Evolutionary conservation across 495 filamentous ascomycete species (phyloP).

Genomic region (Penicillium bialowiezense): DNA sequence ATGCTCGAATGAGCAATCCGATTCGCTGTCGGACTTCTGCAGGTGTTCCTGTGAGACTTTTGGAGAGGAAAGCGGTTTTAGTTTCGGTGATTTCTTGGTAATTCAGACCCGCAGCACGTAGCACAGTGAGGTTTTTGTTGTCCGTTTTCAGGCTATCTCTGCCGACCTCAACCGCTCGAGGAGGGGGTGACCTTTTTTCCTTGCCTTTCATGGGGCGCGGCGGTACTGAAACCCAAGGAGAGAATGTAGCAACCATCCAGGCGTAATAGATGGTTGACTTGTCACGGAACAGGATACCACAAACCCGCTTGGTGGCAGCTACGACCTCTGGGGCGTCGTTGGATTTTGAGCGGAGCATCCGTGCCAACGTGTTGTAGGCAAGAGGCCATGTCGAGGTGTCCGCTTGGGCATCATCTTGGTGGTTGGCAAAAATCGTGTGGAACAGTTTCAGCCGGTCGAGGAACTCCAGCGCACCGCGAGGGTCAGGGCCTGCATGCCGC

Average conservation of each 20-base stretch:
- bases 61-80: slow-evolving; percentile 44
- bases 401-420: slow-evolving; percentile 49
- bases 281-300: slow-evolving; percentile 54
- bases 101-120: slow-evolving; percentile 62
- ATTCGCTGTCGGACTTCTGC: slow-evolving; percentile 50
- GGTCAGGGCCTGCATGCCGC: slow-evolving; percentile 57
- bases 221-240: slow-evolving; percentile 68
- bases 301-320: slow-evolving; percentile 22
- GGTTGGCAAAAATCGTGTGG: slow-evolving; percentile 65
- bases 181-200: slow-evolving; percentile 47
- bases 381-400: slow-evolving; percentile 39
- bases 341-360: slow-evolving; percentile 19
- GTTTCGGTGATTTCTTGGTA: slow-evolving; percentile 55
- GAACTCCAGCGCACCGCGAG: slow-evolving; percentile 63
- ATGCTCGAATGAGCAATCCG: slow-evolving; percentile 75
- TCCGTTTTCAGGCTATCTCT: slow-evolving; percentile 77
- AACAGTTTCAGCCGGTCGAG: slow-evolving; percentile 76
- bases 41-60: slow-evolving; percentile 27
- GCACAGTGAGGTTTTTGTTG: slow-evolving; percentile 64
- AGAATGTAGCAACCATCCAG: slow-evolving; percentile 72
- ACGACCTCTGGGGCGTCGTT: slow-evolving; percentile 10
- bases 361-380: slow-evolving; percentile 37
- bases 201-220: slow-evolving; percentile 33
- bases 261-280: slow-evolving; percentile 61
- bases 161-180: slow-evolving; percentile 55